Conservation (phyloP, 169 alveolate species). For the Plasmodium ovale region DNA sequence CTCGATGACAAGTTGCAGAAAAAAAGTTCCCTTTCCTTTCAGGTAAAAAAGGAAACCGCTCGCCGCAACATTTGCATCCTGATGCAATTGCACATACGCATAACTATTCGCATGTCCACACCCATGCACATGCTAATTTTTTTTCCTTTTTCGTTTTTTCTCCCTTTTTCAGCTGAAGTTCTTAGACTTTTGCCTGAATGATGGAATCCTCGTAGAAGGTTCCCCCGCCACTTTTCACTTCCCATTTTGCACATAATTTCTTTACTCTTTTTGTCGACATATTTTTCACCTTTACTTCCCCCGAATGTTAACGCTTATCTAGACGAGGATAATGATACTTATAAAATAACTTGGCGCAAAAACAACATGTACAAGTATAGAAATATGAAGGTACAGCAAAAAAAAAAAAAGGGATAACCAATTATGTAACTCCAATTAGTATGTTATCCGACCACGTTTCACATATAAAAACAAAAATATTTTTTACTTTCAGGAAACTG, state of each 20-base stretch:
- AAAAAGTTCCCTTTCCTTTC: constrained; percentile 36
- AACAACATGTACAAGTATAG: constrained; percentile 49
- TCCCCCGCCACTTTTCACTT: neutral
- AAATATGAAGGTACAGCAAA: constrained; percentile 40
- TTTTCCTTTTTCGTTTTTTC: neutral
- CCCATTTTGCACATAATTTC: neutral
- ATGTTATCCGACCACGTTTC: neutral
- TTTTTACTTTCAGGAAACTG: constrained; percentile 36
- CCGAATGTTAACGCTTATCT: too few relatives aligned
- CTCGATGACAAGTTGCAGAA: constrained; percentile 20
- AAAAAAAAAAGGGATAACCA: neutral
- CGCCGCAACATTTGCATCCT: neutral
- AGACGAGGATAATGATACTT: constrained; percentile 27
- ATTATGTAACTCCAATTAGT: neutral
- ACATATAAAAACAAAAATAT: neutral
- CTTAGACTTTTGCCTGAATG: constrained; percentile 24
- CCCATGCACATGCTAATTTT: neutral
- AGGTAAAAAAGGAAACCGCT: neutral
- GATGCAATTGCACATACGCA: neutral
- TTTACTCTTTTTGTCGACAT: neutral
- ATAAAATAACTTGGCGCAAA: constrained; percentile 33
- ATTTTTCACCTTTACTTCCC: neutral
- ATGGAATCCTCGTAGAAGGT: constrained; percentile 59
- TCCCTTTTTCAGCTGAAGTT: constrained; percentile 13
- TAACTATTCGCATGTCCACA: neutral